Evolutionary conservation across 163 green algal species (phyloP), one percentile per base, ranked within the genome.

Genomic region (Scenedesmus sp.): DNA sequence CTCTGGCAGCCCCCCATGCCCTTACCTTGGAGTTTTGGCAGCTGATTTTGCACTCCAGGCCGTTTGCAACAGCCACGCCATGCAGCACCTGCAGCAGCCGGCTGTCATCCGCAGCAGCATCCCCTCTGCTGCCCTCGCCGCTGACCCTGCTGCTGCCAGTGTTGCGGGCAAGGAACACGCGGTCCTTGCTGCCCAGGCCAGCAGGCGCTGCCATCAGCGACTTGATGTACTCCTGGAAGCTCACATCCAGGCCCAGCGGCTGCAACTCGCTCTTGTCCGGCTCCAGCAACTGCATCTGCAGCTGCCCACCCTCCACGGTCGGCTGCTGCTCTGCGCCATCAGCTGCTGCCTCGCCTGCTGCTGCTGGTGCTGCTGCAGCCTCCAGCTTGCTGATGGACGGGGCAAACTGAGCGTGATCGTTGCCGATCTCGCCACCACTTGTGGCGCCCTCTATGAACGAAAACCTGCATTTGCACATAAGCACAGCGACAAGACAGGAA

Each of bases 21-120:
- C 88, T 2, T 61, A 97, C 96, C 95, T 99, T 99, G 80, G 90
- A 97, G 24, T 93, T 97, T 46, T 72, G 86, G 90, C 94, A 97
- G 79, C 94, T 95, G 35, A 99, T 95, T 94, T 99, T 99, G 97
- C 98, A 99, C 95, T 99, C 98, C 42, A 99, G 96, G 0, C 97
- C 97, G 86, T 99, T 99, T 30, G 88, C 80, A 18, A 98, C 80
- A 16, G 92, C 76, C 30, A 94, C 81, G 24, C 90, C 89, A 20
- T 87, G 30, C 49, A 95, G 89, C 37, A 83, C 89, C 35, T 89
- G 59, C 85, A 94, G 68, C 26, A 93, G 72, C 72, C 91, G 65
- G 43, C 73, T 80, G 42, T 90, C 92, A 4, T 88, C 81, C n/a
- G 44, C 56, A 37, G 49, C 88, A 73, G 92, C 85, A 9, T 83